Conservation (phyloP, 305 asterid genomes). For the Caryopteris hybrid region DNA sequence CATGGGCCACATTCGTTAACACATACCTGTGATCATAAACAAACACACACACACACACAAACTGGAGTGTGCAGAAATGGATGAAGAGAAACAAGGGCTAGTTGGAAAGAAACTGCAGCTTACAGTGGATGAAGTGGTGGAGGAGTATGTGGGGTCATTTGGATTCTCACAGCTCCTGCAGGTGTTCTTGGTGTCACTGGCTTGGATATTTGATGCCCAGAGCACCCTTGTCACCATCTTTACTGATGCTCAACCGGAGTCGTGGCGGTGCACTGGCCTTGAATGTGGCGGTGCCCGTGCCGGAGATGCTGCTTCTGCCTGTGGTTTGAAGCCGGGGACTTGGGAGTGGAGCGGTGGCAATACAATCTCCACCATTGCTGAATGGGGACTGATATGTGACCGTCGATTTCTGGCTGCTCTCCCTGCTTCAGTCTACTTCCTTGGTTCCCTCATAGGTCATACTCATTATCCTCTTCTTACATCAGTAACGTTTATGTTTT, state of each 20-base stretch:
- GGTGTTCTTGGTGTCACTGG: constrained; percentile 49
- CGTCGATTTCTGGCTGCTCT: constrained; percentile 51
- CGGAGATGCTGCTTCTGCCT: constrained; percentile 26
- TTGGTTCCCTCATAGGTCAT: constrained; percentile 59
- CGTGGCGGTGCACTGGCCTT: constrained; percentile 36
- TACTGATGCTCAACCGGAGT: constrained; percentile 47
- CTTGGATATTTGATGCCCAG: constrained; percentile 53
- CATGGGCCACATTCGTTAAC: constrained; percentile 1
- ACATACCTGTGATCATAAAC: neutral
- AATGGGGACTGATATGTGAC: constrained; percentile 60
- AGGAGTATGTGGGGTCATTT: constrained; percentile 51
- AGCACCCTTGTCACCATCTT: constrained; percentile 48
- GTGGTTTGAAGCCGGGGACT: constrained; percentile 47
- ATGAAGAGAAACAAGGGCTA: constrained; percentile 31
- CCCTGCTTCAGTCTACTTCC: constrained; percentile 58
- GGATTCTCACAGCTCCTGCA: constrained; percentile 55
- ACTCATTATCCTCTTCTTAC: neutral
- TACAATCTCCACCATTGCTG: constrained; percentile 50
- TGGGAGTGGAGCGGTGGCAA: constrained; percentile 60
- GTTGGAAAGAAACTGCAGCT: constrained; percentile 34
- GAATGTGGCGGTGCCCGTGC: constrained; percentile 23
- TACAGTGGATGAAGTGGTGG: constrained; percentile 55
- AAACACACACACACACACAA: neutral
- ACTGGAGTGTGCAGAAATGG: constrained; percentile 26
- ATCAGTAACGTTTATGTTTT: neutral